Conservation (phyloP, 176 grass and related monocot genomes). For the Puya raimondii region DNA sequence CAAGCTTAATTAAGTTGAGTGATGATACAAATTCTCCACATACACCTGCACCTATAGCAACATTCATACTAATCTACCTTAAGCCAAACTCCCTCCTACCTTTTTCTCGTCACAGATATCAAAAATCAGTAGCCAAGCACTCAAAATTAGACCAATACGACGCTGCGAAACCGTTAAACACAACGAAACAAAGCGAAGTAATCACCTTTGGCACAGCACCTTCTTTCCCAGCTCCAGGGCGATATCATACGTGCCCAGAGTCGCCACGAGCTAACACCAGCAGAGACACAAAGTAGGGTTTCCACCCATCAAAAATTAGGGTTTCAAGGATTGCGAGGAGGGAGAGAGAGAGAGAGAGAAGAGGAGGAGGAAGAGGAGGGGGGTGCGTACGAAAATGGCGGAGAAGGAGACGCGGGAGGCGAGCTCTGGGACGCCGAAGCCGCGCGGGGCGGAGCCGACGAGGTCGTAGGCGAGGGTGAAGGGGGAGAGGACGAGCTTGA, state of each 20-base stretch:
- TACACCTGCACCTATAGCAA: too few relatives aligned
- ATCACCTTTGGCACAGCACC: conserved; percentile 19
- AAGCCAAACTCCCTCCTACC: too few relatives aligned
- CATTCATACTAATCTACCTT: too few relatives aligned
- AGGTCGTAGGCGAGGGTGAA: conserved; percentile 20
- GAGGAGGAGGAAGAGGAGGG: background rate
- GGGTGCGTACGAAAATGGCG: conserved; percentile 19
- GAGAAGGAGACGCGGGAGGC: conserved; percentile 28
- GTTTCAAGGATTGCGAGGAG: background rate
- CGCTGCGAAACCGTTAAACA: too few relatives aligned
- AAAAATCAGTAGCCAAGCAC: too few relatives aligned
- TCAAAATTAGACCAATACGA: too few relatives aligned
- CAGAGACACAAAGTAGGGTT: too few relatives aligned
- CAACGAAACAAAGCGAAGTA: background rate
- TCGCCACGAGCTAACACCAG: conserved; percentile 15
- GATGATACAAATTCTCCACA: too few relatives aligned
- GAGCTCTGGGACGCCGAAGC: conserved; percentile 23
- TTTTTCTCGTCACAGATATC: too few relatives aligned
- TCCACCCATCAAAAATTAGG: conserved; percentile 1
- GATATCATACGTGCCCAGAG: conserved; percentile 25
- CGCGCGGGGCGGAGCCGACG: conserved; percentile 20
- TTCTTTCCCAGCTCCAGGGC: conserved; percentile 22
- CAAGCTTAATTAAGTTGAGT: background rate
- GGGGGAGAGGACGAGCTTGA: conserved; percentile 13
- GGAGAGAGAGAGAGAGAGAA: background rate